Evolutionary conservation across 2,329 filamentous ascomycete genomes (phyloP), one percentile per base, ranked within the genome.

Genomic region (Verticillium nonalfalfae): DNA sequence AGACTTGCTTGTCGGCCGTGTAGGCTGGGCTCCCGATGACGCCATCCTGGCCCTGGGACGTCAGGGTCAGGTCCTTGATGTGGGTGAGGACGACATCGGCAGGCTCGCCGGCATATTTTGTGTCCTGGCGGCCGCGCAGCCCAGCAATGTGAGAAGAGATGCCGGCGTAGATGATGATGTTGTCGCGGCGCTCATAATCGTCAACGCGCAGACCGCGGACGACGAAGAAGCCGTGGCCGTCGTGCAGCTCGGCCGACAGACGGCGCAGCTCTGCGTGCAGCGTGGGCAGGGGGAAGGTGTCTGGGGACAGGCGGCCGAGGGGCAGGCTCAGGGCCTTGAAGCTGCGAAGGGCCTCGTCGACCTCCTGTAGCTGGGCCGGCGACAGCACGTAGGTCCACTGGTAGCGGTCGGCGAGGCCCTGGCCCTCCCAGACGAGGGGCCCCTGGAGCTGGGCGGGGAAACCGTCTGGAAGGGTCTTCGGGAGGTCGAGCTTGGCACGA

Each of bases 161-260:
- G 0, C 86, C 86, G 2, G 82, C 77, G 66, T 87, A 88, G 62
- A 87, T 81, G 63, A 82, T 79, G 35, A 85, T 68, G 62, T 85
- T 86, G 1, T 88, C 83, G 63, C 86, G 80, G 18, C 79, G 78
- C 0, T 75, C 77, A 67, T 87, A 79, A 4, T 75, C 73, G 10
- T 80, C 76, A 0, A 85, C 79, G 1, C 79, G 77, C 0, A 89
- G 68, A 6, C 86, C 86, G 2, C 84, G 80, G 15, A 89, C 69
- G 1, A 87, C 84, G 57, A 83, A 83, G 74, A 89, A 87, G 2
- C 86, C 86, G 58, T 81, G 79, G 2, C 85, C 84, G 34, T 75
- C 71, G 68, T 87, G 84, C 1, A 88, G 70, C 62, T 86, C 83
- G 10, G 74, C 67, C 0, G 84, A 85, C 10, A 87, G 70, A 0